Evolutionary conservation across 73 alveolate genomes (phyloP).

Genomic region (Paramecium tetraurelia): DNA sequence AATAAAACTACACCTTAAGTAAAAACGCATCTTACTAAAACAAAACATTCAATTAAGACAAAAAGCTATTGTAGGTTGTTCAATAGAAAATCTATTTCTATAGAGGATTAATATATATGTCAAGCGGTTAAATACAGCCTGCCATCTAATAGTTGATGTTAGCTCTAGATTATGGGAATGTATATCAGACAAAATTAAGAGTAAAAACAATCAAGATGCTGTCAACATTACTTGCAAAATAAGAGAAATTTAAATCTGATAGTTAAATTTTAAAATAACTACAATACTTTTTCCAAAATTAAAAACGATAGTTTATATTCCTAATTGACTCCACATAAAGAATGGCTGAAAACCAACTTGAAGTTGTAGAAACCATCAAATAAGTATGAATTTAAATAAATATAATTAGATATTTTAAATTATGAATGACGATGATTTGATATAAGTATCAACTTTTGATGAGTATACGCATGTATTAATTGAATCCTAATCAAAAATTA

Average conservation of each 20-base stretch:
- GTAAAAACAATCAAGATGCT: background rate
- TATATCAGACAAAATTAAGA: background rate
- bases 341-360: conserved; percentile 32
- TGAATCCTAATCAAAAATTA: conserved; percentile 21
- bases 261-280: conserved; percentile 3
- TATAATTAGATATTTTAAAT: background rate
- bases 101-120: conserved; percentile 20
- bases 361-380: background rate
- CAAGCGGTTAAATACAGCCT: conserved; percentile 1
- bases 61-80: background rate
- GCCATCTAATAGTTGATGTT: conserved; percentile 4
- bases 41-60: background rate
- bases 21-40: conserved; percentile 27
- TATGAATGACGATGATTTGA: conserved; percentile 40
- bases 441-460: background rate
- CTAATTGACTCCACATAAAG: background rate
- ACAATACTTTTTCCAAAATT: background rate
- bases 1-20: background rate
- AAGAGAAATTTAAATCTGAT: background rate
- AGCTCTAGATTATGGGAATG: conserved; percentile 43
- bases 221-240: conserved; percentile 2
- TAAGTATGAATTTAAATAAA: background rate
- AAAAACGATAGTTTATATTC: background rate
- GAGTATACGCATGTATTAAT: background rate
- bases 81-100: conserved; percentile 23